phyloP scores from a whole-genome alignment of 495 filamentous ascomycete species.

The Penicillium bialowiezense region DNA sequence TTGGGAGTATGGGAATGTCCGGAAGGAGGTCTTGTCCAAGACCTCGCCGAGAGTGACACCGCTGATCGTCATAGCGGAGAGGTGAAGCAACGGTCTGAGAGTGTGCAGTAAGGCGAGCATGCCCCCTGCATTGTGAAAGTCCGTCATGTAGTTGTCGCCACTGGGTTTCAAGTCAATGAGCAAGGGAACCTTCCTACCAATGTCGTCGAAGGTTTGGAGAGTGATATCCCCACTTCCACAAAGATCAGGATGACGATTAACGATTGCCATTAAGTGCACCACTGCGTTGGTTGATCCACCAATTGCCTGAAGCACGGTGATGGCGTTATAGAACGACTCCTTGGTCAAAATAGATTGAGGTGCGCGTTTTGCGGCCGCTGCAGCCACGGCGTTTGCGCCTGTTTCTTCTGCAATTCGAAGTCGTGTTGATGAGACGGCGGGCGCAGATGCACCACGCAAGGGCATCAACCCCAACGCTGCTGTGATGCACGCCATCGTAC shows the following conservation, averaged over 20 bases:
- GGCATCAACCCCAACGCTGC: constrained; percentile 60
- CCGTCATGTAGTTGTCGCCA: constrained; percentile 63
- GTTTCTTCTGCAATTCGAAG: constrained; percentile 59
- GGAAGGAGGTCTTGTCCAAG: constrained; percentile 41
- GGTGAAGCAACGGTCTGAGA: constrained; percentile 50
- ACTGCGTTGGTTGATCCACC: constrained; percentile 64
- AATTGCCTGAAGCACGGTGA: constrained; percentile 61
- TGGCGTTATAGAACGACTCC: constrained; percentile 60
- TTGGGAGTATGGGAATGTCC: constrained; percentile 31
- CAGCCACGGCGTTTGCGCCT: constrained; percentile 47
- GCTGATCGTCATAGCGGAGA: constrained; percentile 51
- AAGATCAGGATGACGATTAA: constrained; percentile 50
- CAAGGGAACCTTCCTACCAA: constrained; percentile 53
- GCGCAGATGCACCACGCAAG: constrained; percentile 52
- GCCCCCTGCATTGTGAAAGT: constrained; percentile 62
- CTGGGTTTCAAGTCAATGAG: constrained; percentile 62
- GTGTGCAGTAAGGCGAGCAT: constrained; percentile 54
- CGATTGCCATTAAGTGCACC: constrained; percentile 60
- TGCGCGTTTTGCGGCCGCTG: constrained; percentile 28
- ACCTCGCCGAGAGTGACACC: constrained; percentile 53
- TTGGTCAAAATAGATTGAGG: constrained; percentile 52
- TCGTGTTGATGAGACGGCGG: constrained; percentile 57
- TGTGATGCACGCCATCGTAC: constrained; percentile 61
- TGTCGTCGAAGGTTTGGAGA: constrained; percentile 50
- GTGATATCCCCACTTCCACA: constrained; percentile 42